A percentile compares a stretch with the other conserved stretches of the same genome.
Conservation (phyloP, 1,284 basidiomycete species). For the Waitea zeae region DNA sequence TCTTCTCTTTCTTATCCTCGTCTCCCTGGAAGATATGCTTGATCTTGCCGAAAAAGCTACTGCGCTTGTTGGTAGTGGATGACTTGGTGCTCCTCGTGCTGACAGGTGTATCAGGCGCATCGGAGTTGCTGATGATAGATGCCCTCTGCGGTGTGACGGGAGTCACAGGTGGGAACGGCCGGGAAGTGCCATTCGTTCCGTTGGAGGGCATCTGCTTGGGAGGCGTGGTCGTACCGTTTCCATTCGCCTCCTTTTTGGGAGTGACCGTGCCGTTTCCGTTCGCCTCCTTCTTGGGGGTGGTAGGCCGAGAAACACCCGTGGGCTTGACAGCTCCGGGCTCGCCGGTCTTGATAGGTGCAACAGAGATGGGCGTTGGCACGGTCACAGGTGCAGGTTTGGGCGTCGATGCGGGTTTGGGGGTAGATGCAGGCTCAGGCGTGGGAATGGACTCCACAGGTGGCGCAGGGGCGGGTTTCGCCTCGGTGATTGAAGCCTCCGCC, state of each 20-base stretch:
- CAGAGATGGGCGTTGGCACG: constrained; percentile 3
- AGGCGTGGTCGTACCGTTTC: constrained; percentile 4
- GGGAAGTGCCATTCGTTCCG: not conserved
- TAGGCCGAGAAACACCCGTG: constrained; percentile 1
- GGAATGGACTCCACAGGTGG: too few relatives aligned
- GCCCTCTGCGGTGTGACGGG: too few relatives aligned
- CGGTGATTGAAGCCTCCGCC: too few relatives aligned
- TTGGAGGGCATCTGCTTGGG: not conserved
- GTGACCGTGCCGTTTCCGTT: too few relatives aligned
- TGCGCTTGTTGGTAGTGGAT: constrained; percentile 11
- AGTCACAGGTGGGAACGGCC: too few relatives aligned
- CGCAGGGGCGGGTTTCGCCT: too few relatives aligned
- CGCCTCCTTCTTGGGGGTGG: not conserved
- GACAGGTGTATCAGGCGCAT: constrained; percentile 2
- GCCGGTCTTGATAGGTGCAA: constrained; percentile 4
- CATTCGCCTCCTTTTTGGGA: too few relatives aligned
- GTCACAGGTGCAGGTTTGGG: constrained; percentile 4
- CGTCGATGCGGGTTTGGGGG: constrained; percentile 2
- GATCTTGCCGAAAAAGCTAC: constrained; percentile 12
- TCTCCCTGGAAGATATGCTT: constrained; percentile 6
- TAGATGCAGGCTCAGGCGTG: too few relatives aligned
- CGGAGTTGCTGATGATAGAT: constrained; percentile 3
- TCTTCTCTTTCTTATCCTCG: constrained; percentile 5
- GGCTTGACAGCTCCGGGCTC: not conserved
- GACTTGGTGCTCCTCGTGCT: constrained; percentile 6